phyloP scores from a whole-genome alignment of 1,284 basidiomycete genomes.

The Rhizopogon parksii region DNA sequence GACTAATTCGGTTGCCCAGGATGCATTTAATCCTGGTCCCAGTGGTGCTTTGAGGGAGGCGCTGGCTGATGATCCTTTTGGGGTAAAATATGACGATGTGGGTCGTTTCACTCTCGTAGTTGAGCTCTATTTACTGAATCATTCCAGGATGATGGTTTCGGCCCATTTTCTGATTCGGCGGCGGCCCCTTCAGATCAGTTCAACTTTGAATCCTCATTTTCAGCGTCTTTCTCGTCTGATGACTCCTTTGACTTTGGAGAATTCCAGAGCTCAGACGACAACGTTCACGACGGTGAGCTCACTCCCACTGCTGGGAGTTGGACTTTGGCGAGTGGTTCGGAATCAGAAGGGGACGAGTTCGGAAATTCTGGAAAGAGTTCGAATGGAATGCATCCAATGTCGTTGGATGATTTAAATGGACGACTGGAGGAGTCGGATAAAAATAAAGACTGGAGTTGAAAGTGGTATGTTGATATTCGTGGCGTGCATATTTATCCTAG shows the following conservation, averaged over 20 bases:
- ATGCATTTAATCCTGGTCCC: conserved; percentile 43
- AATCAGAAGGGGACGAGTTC: conserved; percentile 27
- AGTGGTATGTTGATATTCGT: background rate
- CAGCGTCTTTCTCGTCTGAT: conserved; percentile 53
- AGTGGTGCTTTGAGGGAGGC: conserved; percentile 23
- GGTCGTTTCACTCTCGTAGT: conserved; percentile 15
- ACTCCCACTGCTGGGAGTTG: conserved; percentile 64
- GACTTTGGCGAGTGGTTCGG: conserved; percentile 48
- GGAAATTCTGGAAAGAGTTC: conserved; percentile 13
- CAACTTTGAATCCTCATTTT: conserved; percentile 47
- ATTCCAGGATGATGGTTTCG: conserved; percentile 53
- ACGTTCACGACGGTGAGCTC: conserved; percentile 40
- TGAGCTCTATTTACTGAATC: conserved; percentile 4
- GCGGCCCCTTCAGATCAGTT: conserved; percentile 51
- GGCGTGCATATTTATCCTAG: background rate
- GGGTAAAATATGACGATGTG: conserved; percentile 44
- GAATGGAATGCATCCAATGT: conserved; percentile 24
- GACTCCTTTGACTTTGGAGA: conserved; percentile 73
- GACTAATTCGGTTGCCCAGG: conserved; percentile 31
- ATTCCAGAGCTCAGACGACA: conserved; percentile 50
- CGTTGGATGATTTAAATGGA: conserved; percentile 21
- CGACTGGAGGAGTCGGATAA: conserved; percentile 14
- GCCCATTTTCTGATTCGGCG: conserved; percentile 66
- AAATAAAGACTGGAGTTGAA: conserved; percentile 13
- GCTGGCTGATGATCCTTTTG: conserved; percentile 49